These are phyloP conservation scores for Phytophthora idaei DNA, from an alignment of 352 stramenopile genomes.

Conservation along the genomic window DNA sequence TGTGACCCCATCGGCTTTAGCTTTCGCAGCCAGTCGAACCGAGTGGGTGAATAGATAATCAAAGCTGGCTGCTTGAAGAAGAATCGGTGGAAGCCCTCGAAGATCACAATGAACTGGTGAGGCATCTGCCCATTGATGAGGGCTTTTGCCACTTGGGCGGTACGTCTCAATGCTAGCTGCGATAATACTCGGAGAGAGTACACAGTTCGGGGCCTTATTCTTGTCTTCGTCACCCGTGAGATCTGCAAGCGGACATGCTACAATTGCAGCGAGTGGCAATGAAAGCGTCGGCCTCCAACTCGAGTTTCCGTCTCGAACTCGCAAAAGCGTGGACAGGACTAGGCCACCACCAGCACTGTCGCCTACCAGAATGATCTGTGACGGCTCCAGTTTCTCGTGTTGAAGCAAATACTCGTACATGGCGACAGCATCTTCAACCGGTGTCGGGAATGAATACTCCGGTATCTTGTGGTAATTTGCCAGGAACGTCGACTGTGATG, in stretches of 20 bases:
- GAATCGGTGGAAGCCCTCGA: conserved; percentile 19
- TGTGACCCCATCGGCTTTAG: conserved; percentile 26
- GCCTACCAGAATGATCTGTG: neutral
- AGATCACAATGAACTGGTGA: conserved; percentile 34
- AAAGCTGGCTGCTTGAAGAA: conserved; percentile 27
- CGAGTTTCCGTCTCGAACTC: conserved; percentile 8
- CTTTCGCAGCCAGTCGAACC: conserved; percentile 27
- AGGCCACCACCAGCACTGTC: neutral
- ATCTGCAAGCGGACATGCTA: conserved; percentile 13
- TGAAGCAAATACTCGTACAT: neutral
- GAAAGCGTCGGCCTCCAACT: neutral
- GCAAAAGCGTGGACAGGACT: conserved; percentile 5
- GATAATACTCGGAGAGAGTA: conserved; percentile 12
- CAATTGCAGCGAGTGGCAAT: conserved; percentile 23
- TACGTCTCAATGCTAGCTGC: conserved; percentile 1
- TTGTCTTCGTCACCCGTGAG: conserved; percentile 8
- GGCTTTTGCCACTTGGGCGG: conserved; percentile 10
- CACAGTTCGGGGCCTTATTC: neutral
- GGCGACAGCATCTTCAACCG: neutral
- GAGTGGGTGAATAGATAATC: conserved; percentile 25
- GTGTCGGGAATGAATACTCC: neutral
- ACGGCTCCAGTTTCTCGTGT: neutral
- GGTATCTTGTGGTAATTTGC: neutral
- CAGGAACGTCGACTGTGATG: neutral
- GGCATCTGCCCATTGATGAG: conserved; percentile 19